phyloP scores from a whole-genome alignment of 2,329 filamentous ascomycete genomes.

The Hansfordia pulvinata region DNA sequence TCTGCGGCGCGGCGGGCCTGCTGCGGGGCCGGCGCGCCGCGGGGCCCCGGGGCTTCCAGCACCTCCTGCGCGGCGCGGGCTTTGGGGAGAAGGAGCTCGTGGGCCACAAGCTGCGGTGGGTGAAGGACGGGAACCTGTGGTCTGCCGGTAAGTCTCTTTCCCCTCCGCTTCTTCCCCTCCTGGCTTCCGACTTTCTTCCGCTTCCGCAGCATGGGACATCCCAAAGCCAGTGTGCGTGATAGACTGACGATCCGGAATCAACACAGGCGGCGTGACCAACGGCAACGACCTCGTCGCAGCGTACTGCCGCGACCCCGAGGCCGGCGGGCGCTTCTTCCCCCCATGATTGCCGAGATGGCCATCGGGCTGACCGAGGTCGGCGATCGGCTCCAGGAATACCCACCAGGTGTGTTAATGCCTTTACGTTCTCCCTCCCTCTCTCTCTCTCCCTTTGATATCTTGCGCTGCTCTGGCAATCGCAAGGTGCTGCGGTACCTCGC shows the following conservation, averaged over 20 bases:
- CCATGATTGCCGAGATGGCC: slow-evolving; percentile 27
- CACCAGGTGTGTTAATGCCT: too few relatives aligned
- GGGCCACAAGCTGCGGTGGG: slow-evolving; percentile 33
- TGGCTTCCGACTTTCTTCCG: neutral
- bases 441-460: too few relatives aligned
- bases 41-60: slow-evolving; percentile 31
- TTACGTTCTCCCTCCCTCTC: too few relatives aligned
- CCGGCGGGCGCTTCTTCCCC: slow-evolving; percentile 26
- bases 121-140: slow-evolving; percentile 39
- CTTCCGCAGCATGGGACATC: too few relatives aligned
- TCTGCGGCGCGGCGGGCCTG: slow-evolving; percentile 34
- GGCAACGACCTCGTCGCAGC: slow-evolving; percentile 41
- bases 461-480: too few relatives aligned
- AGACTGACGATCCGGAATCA: neutral
- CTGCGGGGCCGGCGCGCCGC: slow-evolving; percentile 29
- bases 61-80: slow-evolving; percentile 21
- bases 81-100: slow-evolving; percentile 23
- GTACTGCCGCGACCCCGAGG: slow-evolving; percentile 32
- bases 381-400: slow-evolving; percentile 31
- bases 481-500: too few relatives aligned
- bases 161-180: slow-evolving; percentile 1
- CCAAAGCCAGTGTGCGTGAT: too few relatives aligned
- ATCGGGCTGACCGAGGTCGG: slow-evolving; percentile 32
- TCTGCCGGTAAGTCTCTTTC: slow-evolving; percentile 28
- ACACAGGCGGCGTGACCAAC: slow-evolving; percentile 37